Percentiles rank a stretch among this genome's conserved stretches.
Evolutionary conservation across 2,329 filamentous ascomycete genomes (phyloP).

Genomic region (Aspergillus pseudonomiae): DNA sequence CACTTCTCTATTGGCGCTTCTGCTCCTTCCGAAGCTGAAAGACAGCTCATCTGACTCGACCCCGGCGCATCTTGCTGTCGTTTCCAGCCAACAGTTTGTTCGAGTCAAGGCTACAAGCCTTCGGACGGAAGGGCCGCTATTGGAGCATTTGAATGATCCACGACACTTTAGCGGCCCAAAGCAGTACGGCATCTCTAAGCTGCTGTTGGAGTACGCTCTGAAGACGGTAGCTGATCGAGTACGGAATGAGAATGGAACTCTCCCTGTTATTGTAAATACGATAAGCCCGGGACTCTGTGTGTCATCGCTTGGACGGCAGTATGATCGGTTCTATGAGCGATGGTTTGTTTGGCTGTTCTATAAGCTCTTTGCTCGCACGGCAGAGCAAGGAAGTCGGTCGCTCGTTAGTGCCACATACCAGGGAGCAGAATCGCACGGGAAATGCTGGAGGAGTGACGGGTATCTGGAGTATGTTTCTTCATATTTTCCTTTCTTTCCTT

Average conservation of each 20-base stretch:
- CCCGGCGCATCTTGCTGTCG: slow-evolving; percentile 47
- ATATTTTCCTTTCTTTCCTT: no score
- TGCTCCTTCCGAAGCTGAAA: slow-evolving; percentile 54
- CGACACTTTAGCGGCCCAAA: slow-evolving; percentile 32
- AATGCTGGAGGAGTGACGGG: slow-evolving; percentile 48
- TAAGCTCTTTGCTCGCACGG: slow-evolving; percentile 44
- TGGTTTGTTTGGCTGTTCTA: slow-evolving; percentile 39
- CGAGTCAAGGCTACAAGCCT: slow-evolving; percentile 37
- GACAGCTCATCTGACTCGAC: slow-evolving; percentile 34
- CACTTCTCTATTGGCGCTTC: slow-evolving; percentile 56
- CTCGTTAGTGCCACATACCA: slow-evolving; percentile 47
- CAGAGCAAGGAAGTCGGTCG: slow-evolving; percentile 49
- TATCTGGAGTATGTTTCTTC: slow-evolving; percentile 37
- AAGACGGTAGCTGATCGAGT: slow-evolving; percentile 40
- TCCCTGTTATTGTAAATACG: slow-evolving; percentile 49
- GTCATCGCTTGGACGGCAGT: slow-evolving; percentile 47
- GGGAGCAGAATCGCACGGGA: slow-evolving; percentile 47
- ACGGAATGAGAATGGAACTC: slow-evolving; percentile 35
- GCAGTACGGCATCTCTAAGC: slow-evolving; percentile 48
- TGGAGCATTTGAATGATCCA: slow-evolving; percentile 39
- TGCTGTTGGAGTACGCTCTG: slow-evolving; percentile 47
- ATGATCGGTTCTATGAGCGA: slow-evolving; percentile 38
- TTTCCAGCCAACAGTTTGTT: slow-evolving; percentile 48
- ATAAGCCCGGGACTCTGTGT: slow-evolving; percentile 49
- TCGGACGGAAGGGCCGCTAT: slow-evolving; percentile 31